A percentile compares a stretch with the other conserved stretches of the same genome.
Conservation (phyloP, 192 early-diverging fungal species). For the Linnemannia hyalina region DNA sequence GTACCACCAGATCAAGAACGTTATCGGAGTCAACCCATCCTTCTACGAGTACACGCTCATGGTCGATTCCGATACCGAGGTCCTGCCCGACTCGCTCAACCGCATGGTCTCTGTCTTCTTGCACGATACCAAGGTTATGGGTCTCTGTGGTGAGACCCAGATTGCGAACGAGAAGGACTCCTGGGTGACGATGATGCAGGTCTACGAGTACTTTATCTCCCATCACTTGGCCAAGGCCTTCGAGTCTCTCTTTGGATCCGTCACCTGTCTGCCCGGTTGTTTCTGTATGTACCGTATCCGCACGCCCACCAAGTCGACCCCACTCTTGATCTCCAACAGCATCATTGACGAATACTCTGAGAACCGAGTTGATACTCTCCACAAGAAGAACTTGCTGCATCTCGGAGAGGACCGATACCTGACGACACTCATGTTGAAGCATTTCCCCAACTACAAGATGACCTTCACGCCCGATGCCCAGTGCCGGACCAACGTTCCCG, state of each 20-base stretch:
- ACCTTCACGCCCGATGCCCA: slow-evolving; percentile 94
- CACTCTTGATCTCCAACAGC: slow-evolving; percentile 89
- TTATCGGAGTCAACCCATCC: slow-evolving; percentile 96
- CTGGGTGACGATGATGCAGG: slow-evolving; percentile 98
- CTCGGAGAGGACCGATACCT: slow-evolving; percentile 99
- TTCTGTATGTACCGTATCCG: slow-evolving; percentile 99
- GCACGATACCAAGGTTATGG: slow-evolving; percentile 92
- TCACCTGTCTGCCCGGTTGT: slow-evolving; percentile 98
- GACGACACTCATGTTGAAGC: slow-evolving; percentile 94
- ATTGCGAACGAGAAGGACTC: slow-evolving; percentile 93
- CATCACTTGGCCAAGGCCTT: slow-evolving; percentile 98
- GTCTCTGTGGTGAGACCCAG: slow-evolving; percentile 95
- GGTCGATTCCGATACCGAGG: slow-evolving; percentile 98
- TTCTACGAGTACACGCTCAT: slow-evolving; percentile 98
- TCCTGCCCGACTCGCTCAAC: slow-evolving; percentile 90
- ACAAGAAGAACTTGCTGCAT: slow-evolving; percentile 98
- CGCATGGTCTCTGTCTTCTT: slow-evolving; percentile 92
- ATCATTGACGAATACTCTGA: slow-evolving; percentile 95
- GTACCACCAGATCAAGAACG: slow-evolving; percentile 99
- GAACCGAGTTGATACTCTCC: slow-evolving; percentile 95
- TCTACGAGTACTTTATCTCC: slow-evolving; percentile 99
- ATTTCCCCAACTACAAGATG: slow-evolving; percentile 97
- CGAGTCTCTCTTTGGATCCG: slow-evolving; percentile 97
- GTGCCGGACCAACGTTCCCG: slow-evolving; percentile 95
- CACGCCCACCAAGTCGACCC: slow-evolving; percentile 89